These are phyloP conservation scores for Russula sp. DNA, from an alignment of 768 basidiomycete species.

Conservation along the genomic window DNA sequence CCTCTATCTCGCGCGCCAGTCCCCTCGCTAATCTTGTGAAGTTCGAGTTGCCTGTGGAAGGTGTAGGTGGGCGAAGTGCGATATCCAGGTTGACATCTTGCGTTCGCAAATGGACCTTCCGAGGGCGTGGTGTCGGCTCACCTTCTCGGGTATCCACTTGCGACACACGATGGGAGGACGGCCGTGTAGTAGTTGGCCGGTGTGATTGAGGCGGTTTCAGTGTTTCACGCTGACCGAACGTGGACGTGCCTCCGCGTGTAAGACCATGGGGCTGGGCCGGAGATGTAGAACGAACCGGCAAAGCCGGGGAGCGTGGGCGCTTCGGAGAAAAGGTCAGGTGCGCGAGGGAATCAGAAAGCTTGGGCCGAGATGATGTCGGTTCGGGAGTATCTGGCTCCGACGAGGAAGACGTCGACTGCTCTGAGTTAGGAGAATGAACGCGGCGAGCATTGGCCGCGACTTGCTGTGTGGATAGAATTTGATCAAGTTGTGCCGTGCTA, in stretches of 20 bases:
- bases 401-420: slow-evolving; percentile 44
- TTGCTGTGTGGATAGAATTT: slow-evolving; percentile 55
- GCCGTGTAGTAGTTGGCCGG: slow-evolving; percentile 5
- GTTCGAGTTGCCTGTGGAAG: slow-evolving; percentile 51
- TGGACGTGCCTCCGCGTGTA: neutral
- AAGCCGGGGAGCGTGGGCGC: slow-evolving; percentile 50
- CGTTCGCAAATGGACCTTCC: slow-evolving; percentile 15
- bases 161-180: slow-evolving; percentile 14
- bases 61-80: slow-evolving; percentile 58
- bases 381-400: slow-evolving; percentile 47
- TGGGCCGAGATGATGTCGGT: slow-evolving; percentile 50
- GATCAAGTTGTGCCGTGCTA: slow-evolving; percentile 59
- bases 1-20: slow-evolving; percentile 53
- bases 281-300: slow-evolving; percentile 18
- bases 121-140: slow-evolving; percentile 27
- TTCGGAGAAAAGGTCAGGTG: slow-evolving; percentile 73
- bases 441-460: slow-evolving; percentile 42
- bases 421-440: slow-evolving; percentile 48
- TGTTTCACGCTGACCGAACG: slow-evolving; percentile 2
- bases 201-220: neutral
- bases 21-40: slow-evolving; percentile 61
- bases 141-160: slow-evolving; percentile 16
- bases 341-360: slow-evolving; percentile 66
- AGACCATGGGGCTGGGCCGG: neutral
- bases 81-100: slow-evolving; percentile 44